These are phyloP conservation scores for Rhynchospora pubera DNA, from an alignment of 176 grass and related monocot genomes.

Conservation along the genomic window DNA sequence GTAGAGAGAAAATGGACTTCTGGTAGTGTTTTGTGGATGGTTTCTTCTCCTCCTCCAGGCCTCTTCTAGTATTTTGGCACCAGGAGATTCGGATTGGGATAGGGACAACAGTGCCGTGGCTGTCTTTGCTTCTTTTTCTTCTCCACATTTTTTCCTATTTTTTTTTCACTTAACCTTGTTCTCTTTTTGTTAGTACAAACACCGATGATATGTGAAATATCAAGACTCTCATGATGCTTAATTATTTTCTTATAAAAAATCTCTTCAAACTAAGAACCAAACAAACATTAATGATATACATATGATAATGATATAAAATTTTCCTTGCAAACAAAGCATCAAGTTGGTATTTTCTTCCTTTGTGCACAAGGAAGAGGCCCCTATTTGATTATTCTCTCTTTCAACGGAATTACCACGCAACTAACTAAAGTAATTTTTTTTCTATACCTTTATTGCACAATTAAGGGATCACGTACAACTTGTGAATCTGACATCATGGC, in stretches of 20 bases:
- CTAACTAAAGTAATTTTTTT: background rate
- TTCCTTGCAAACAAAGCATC: background rate
- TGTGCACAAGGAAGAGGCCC: background rate
- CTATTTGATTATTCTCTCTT: background rate
- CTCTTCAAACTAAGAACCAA: background rate
- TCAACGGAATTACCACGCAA: background rate
- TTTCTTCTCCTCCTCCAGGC: background rate
- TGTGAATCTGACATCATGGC: background rate
- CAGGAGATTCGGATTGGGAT: background rate
- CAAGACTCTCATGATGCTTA: background rate
- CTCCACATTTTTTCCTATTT: background rate
- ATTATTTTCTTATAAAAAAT: background rate
- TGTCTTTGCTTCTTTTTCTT: constrained; percentile 8
- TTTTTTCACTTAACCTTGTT: background rate
- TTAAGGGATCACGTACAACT: background rate
- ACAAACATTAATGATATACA: background rate
- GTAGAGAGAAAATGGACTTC: too few relatives aligned
- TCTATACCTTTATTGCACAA: background rate
- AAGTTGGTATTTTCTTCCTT: constrained; percentile 3
- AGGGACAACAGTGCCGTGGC: constrained; percentile 3
- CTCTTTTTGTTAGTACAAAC: background rate
- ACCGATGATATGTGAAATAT: constrained; percentile 10
- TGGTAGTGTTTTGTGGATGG: background rate
- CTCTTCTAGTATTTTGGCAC: background rate
- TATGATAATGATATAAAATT: background rate